A percentile compares a stretch with the other conserved stretches of the same genome.
Conservation (phyloP, 768 basidiomycete genomes). For the Tylopilus intermedius region DNA sequence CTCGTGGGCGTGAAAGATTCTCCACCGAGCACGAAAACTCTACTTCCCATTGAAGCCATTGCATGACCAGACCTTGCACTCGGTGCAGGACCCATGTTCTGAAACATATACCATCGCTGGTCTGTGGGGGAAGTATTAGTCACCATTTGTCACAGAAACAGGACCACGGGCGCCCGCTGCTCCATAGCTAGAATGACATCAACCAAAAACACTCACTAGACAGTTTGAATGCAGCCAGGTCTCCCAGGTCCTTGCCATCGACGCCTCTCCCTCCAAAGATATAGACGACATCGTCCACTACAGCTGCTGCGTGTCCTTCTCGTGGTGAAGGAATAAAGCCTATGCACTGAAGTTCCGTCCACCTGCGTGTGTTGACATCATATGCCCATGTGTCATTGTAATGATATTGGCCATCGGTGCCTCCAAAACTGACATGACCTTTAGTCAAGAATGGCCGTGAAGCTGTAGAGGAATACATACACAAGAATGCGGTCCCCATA, state of each 20-base stretch:
- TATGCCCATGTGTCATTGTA: conserved; percentile 99
- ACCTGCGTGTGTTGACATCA: conserved; percentile 71
- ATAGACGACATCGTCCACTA: conserved; percentile 97
- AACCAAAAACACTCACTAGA: conserved; percentile 61
- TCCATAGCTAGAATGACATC: not conserved
- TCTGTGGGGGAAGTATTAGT: conserved; percentile 44
- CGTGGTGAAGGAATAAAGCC: conserved; percentile 94
- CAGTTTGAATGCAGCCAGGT: conserved; percentile 95
- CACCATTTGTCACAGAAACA: not conserved
- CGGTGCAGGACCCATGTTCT: conserved; percentile 98
- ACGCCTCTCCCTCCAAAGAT: conserved; percentile 96
- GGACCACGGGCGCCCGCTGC: not conserved
- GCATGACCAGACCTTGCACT: conserved; percentile 92
- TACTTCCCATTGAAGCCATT: conserved; percentile 89
- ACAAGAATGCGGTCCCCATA: conserved; percentile 79
- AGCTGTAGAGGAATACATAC: conserved; percentile 42
- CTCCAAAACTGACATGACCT: conserved; percentile 70
- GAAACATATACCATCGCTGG: conserved; percentile 99
- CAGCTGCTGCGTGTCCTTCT: conserved; percentile 93
- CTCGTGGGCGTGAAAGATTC: conserved; percentile 76
- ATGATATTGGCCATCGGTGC: conserved; percentile 97
- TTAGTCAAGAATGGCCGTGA: conserved; percentile 13
- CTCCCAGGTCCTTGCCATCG: conserved; percentile 91
- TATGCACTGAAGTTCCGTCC: conserved; percentile 93
- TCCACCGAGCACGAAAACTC: conserved; percentile 91